Evolutionary conservation across 495 filamentous ascomycete species (phyloP).

Genomic region (Penicillium simplicissimum): DNA sequence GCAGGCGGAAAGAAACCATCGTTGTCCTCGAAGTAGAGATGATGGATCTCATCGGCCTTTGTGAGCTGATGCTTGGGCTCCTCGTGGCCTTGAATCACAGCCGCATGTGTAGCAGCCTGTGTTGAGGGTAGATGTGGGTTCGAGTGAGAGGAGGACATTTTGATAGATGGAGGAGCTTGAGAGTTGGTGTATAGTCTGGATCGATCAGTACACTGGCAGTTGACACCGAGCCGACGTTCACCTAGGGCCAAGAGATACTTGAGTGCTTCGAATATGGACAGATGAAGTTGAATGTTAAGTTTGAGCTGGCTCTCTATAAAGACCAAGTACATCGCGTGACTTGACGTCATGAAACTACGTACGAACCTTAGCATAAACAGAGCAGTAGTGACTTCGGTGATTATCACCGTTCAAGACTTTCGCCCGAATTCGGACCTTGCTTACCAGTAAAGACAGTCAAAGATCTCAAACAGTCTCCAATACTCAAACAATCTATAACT

Average conservation of each 20-base stretch:
- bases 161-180: not conserved
- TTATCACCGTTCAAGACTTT: too few species aligned
- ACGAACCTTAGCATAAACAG: too few species aligned
- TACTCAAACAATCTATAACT: too few species aligned
- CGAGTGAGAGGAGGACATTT: slow-evolving; percentile 6
- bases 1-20: slow-evolving; percentile 44
- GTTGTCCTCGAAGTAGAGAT: slow-evolving; percentile 46
- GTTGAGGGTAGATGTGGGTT: not conserved
- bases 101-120: not conserved
- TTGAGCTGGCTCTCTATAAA: not conserved
- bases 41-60: slow-evolving; percentile 30
- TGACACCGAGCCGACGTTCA: not conserved
- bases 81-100: not conserved
- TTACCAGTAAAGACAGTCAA: too few species aligned
- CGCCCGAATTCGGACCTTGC: too few species aligned
- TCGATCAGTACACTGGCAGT: not conserved
- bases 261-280: not conserved
- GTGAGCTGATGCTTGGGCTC: slow-evolving; percentile 9
- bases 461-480: too few species aligned
- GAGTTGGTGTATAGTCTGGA: not conserved
- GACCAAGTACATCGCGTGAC: not conserved
- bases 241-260: not conserved
- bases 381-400: too few species aligned
- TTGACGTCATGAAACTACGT: not conserved
- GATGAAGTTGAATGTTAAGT: not conserved